Base-by-base conservation (phyloP, 306 rosid genomes). In the peach (Prunus persica) region DNA sequence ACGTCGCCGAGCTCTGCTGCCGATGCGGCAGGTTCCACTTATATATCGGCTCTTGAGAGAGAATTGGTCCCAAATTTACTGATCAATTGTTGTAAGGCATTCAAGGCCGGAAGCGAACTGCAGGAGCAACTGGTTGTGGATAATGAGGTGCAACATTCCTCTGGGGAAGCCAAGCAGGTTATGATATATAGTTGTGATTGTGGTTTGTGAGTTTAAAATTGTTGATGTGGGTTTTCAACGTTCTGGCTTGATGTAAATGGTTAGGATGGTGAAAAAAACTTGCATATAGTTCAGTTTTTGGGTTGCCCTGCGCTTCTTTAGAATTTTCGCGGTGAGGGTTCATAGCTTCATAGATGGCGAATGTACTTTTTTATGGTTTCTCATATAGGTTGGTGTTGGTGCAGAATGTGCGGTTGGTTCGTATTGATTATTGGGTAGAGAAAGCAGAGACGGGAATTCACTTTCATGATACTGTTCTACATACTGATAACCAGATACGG, bases 361-460 rank as follows among this genome's bases (percentile, higher is more conserved):
- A 55, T 3, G 20, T 1, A 52, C 47, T 7, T 51, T 51, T 63
- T 18, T 77, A 86, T 80, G 83, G 81, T 83, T 90, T 89, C 93
- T 93, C 91, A 90, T 88, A 82, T 86, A 75, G 88, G 89, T 84
- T 85, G 79, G 78, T 87, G 80, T 88, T 93, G 82, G 83, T 89
- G 95, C 96, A 95, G 99, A 92, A 89, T 95, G 84, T 88, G 86
- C 89, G 99, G 85, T 30, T 78, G 79, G 81, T 95, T 82, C 97
- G 96, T 11, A 90, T 95, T 69, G 83, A 92, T 79, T 95, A 95
- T 84, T 85, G 96, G 93, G 89, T 95, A 66, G 97, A 92, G 86
- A 89, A 95, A 81, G 88, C 93, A 9, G 93, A 90, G 85, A 76
- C 97, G 0, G 96, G 96, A 76, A 80, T 90, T 78, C 91, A 88